These are phyloP conservation scores for Cyclocybe cylindracea DNA, from an alignment of 768 basidiomycete genomes.

Conservation along the genomic window DNA sequence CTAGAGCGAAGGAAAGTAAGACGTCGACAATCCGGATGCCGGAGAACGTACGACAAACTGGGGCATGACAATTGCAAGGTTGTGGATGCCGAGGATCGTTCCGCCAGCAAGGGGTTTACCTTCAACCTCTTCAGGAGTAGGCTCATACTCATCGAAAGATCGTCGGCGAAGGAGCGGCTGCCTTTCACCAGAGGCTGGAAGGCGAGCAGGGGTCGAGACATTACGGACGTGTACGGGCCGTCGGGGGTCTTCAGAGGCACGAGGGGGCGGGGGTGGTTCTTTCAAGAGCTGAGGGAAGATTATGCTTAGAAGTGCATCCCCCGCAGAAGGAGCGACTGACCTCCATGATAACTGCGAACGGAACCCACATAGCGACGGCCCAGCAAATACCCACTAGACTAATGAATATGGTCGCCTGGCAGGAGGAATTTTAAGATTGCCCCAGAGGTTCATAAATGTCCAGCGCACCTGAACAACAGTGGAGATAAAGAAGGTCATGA, in stretches of 20 bases:
- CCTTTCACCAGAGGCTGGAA: slow-evolving; percentile 41
- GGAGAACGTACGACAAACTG: slow-evolving; percentile 78
- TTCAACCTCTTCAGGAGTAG: slow-evolving; percentile 36
- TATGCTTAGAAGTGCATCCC: background rate
- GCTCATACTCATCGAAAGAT: slow-evolving; percentile 52
- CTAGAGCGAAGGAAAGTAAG: slow-evolving; percentile 37
- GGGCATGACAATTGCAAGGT: slow-evolving; percentile 92
- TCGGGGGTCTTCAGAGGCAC: slow-evolving; percentile 22
- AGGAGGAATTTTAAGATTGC: background rate
- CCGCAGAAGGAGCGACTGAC: slow-evolving; percentile 35
- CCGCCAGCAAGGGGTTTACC: slow-evolving; percentile 73
- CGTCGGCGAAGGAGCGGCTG: slow-evolving; percentile 63
- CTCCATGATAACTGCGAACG: slow-evolving; percentile 98
- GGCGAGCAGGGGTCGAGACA: slow-evolving; percentile 46
- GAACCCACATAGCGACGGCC: slow-evolving; percentile 98
- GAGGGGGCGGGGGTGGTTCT: slow-evolving; percentile 53
- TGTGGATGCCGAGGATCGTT: slow-evolving; percentile 93
- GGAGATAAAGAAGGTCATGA: slow-evolving; percentile 84
- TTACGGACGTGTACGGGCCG: slow-evolving; percentile 56
- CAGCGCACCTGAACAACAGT: slow-evolving; percentile 67
- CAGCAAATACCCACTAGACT: slow-evolving; percentile 90
- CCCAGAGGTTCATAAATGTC: background rate
- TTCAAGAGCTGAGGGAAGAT: slow-evolving; percentile 59
- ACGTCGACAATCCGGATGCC: slow-evolving; percentile 6
- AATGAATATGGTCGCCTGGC: slow-evolving; percentile 78